These are phyloP conservation scores for Bretschneidera sinensis DNA, from an alignment of 345 rosid genomes.

Conservation along the genomic window DNA sequence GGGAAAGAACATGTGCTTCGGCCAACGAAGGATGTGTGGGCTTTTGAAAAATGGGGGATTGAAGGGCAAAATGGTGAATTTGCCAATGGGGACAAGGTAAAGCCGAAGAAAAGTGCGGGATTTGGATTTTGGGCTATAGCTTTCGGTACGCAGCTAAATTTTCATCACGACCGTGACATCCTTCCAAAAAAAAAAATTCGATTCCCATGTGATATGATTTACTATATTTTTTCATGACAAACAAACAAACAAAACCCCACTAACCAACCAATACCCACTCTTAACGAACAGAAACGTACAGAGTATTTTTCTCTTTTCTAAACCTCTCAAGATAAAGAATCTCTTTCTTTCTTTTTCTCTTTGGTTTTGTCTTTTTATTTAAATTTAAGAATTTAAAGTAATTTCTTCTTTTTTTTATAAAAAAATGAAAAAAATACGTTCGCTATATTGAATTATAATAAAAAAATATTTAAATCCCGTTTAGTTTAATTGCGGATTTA, in stretches of 20 bases:
- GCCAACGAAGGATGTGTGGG: constrained; percentile 4
- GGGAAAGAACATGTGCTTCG: too few species aligned
- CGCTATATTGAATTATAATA: too few species aligned
- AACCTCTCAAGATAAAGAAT: constrained; percentile 17
- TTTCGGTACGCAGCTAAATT: background rate
- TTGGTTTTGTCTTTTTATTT: background rate
- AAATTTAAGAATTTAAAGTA: too few species aligned
- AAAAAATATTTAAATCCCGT: too few species aligned
- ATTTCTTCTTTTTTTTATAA: too few species aligned
- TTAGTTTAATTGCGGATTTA: too few species aligned
- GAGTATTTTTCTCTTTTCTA: too few species aligned
- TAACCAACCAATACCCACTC: background rate
- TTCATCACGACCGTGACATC: background rate
- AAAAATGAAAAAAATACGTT: too few species aligned
- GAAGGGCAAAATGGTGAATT: background rate
- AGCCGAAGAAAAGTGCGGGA: background rate
- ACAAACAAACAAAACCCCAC: background rate
- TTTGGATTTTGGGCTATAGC: background rate
- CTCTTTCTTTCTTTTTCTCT: background rate
- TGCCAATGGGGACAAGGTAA: background rate
- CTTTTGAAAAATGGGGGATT: background rate
- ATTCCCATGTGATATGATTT: constrained; percentile 4
- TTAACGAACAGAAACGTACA: too few species aligned
- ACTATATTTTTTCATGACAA: too few species aligned
- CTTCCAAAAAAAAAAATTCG: background rate